These are phyloP conservation scores for Scutellaria baicalensis DNA, from an alignment of 257 asterid species.

Conservation along the genomic window DNA sequence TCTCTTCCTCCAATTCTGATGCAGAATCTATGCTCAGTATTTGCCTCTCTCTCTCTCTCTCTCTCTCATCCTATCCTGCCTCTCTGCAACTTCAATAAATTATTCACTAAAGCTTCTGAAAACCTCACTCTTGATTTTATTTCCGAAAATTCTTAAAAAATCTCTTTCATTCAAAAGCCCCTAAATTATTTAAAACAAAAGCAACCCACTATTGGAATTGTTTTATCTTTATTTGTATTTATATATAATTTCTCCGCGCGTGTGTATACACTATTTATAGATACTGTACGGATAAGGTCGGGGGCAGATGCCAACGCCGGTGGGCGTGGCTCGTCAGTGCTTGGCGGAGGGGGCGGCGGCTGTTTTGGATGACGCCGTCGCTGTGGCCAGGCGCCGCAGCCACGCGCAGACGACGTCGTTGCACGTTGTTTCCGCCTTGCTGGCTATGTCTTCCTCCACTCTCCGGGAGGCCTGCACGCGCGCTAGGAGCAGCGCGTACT, in stretches of 20 bases:
- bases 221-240: neutral
- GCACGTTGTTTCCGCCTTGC: slow-evolving; percentile 74
- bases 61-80: neutral
- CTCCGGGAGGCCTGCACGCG: slow-evolving; percentile 84
- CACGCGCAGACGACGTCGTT: slow-evolving; percentile 91
- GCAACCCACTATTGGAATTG: neutral
- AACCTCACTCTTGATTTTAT: slow-evolving; percentile 13
- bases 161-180: slow-evolving; percentile 18
- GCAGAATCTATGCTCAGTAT: slow-evolving; percentile 14
- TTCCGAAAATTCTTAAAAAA: neutral
- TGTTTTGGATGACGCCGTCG: slow-evolving; percentile 76
- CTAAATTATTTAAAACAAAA: neutral
- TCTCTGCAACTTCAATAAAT: slow-evolving; percentile 32
- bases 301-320: slow-evolving; percentile 97
- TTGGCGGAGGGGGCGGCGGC: slow-evolving; percentile 70
- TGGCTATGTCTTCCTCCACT: slow-evolving; percentile 52
- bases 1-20: slow-evolving; percentile 12
- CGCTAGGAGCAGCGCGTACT: slow-evolving; percentile 60
- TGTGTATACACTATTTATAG: neutral
- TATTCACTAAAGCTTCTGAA: slow-evolving; percentile 24
- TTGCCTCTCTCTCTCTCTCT: neutral
- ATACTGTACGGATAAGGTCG: slow-evolving; percentile 22
- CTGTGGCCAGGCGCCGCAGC: slow-evolving; percentile 72
- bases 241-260: neutral
- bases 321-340: slow-evolving; percentile 78